phyloP scores from a whole-genome alignment of 2,329 filamentous ascomycete species.

The Phaeophleospora eucalypticola region DNA sequence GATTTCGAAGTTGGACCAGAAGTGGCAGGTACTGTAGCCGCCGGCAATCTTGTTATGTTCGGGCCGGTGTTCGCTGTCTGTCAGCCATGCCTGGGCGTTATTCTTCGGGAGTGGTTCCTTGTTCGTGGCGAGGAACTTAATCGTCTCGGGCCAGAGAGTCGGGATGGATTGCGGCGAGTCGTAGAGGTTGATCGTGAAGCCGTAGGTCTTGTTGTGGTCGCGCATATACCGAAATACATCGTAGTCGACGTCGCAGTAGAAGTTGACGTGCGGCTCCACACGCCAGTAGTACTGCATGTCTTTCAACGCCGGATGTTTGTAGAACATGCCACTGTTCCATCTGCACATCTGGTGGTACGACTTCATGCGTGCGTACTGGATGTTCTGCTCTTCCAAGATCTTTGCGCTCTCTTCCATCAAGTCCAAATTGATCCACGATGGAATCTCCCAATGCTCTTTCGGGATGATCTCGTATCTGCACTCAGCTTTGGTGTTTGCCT shows the following conservation, averaged over 20 bases:
- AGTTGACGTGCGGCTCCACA: conserved; percentile 96
- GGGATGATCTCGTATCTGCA: conserved; percentile 84
- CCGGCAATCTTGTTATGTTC: conserved; percentile 76
- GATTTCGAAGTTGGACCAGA: conserved; percentile 99
- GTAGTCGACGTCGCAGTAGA: conserved; percentile 98
- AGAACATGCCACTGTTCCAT: conserved; percentile 98
- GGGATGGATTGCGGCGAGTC: conserved; percentile 83
- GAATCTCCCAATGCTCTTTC: conserved; percentile 90
- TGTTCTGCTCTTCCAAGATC: conserved; percentile 74
- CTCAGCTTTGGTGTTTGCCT: conserved; percentile 80
- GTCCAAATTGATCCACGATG: conserved; percentile 86
- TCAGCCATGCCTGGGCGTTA: conserved; percentile 84
- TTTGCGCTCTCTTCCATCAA: conserved; percentile 80
- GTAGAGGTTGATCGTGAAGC: conserved; percentile 96
- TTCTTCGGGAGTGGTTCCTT: conserved; percentile 76
- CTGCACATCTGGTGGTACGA: conserved; percentile 99
- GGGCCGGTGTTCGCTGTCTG: conserved; percentile 70
- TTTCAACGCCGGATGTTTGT: conserved; percentile 84
- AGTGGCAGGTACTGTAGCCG: conserved; percentile 96
- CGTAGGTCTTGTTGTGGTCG: conserved; percentile 97
- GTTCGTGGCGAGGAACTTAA: conserved; percentile 76
- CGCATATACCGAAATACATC: conserved; percentile 98
- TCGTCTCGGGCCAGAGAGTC: conserved; percentile 90
- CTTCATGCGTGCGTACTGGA: conserved; percentile 83
- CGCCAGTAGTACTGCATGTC: conserved; percentile 94